phyloP scores from a whole-genome alignment of 192 early-diverging fungal genomes.

The Rhizoclosmatium sp. region DNA sequence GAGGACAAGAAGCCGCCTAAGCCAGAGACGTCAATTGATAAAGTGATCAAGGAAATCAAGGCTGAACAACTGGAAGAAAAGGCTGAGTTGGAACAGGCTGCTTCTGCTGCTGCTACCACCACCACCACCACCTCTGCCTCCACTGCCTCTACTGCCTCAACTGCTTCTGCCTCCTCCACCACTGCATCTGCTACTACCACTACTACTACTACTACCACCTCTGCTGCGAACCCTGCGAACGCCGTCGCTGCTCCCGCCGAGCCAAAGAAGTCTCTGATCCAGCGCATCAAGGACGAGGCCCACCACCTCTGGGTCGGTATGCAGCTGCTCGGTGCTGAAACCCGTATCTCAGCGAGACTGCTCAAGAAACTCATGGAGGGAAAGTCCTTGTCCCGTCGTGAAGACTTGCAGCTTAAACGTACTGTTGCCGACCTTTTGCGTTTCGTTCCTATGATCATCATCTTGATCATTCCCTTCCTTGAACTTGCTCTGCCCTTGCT shows the following conservation, averaged over 20 bases:
- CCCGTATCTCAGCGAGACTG: constrained; percentile 82
- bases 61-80: constrained; percentile 35
- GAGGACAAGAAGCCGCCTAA: constrained; percentile 32
- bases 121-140: constrained; percentile 6
- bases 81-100: background rate
- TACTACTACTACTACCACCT: constrained; percentile 16
- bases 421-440: constrained; percentile 87
- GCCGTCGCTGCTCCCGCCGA: constrained; percentile 6
- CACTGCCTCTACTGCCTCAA: background rate
- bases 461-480: constrained; percentile 93
- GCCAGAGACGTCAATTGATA: constrained; percentile 53
- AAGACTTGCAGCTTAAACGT: constrained; percentile 86
- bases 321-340: constrained; percentile 88
- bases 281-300: constrained; percentile 84
- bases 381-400: constrained; percentile 79
- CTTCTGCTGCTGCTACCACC: constrained; percentile 19
- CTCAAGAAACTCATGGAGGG: constrained; percentile 79
- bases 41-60: constrained; percentile 57
- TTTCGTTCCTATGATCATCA: constrained; percentile 90
- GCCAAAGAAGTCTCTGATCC: constrained; percentile 52
- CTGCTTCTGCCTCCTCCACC: background rate
- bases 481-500: constrained; percentile 93
- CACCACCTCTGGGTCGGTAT: constrained; percentile 94
- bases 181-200: constrained; percentile 9
- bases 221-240: constrained; percentile 3